phyloP scores from a whole-genome alignment of 192 early-diverging fungal species.

The Mortierella alpina region DNA sequence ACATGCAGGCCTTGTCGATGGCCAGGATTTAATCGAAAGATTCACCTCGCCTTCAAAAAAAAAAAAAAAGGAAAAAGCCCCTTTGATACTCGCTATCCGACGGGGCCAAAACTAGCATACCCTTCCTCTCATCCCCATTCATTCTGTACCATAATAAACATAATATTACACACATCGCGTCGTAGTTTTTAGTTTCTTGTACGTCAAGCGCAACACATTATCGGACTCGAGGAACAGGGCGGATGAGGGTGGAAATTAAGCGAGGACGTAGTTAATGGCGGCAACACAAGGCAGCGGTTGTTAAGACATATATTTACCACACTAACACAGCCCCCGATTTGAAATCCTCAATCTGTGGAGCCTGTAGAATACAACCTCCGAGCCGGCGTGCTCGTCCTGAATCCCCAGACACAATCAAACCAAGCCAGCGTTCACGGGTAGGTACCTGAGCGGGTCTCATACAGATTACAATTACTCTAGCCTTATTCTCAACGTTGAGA shows the following conservation, averaged over 20 bases:
- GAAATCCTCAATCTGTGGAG: background rate
- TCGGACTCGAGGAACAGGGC: too few species aligned
- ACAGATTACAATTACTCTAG: constrained; percentile 2
- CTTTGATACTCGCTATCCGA: background rate
- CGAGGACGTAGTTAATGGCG: too few species aligned
- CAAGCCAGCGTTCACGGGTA: constrained; percentile 1
- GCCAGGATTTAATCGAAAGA: constrained; percentile 14
- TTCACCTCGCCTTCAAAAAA: background rate
- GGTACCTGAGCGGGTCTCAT: background rate
- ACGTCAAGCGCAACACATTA: too few species aligned
- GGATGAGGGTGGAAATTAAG: too few species aligned
- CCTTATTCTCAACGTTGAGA: background rate
- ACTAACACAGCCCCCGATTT: background rate
- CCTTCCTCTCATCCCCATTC: background rate
- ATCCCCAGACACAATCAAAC: constrained; percentile 4
- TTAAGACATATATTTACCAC: background rate
- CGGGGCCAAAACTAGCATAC: background rate
- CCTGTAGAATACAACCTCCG: background rate
- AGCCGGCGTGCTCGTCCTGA: background rate
- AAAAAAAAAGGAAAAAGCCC: too few species aligned
- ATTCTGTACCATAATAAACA: too few species aligned
- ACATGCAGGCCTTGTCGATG: constrained; percentile 35
- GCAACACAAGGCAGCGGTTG: too few species aligned
- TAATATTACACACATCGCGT: too few species aligned
- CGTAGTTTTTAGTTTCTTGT: too few species aligned